Evolutionary conservation across 1,139 yeast genomes (phyloP), one percentile per base, ranked within the genome.

Genomic region (Trichomonascaceae sp.): DNA sequence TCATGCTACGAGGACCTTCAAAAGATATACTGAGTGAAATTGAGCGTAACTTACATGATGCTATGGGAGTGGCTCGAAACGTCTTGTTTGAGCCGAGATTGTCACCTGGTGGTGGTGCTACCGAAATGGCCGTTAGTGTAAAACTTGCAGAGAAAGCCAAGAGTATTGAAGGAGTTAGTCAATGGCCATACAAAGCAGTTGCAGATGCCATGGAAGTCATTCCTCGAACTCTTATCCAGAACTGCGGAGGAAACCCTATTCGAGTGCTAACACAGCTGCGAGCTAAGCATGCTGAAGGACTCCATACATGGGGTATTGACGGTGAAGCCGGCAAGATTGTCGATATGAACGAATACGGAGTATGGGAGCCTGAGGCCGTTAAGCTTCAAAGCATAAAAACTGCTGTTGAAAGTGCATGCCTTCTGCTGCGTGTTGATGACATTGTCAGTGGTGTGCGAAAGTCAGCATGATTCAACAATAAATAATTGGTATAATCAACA

Each of bases 31-130:
- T 95, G 65, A 90, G 90, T 71, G 99, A 95, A 77, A 84, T 95
- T 66, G 99, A 95, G 70, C 85, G 99, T 70, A 95, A 95, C 70
- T 79, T 95, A 68, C 98, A 93, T 69, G 99, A 95, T 72, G 99
- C 99, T 50, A 88, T 95, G 96, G 93, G 97, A 5, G 99, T 93
- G 52, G 85, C 99, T 22, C 83, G 97, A 71, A 95, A 95, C 68
- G 97, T 95, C 49, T 82, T 88, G 79, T 85, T 93, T 64, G 96
- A 93, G 70, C 99, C 99, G 51, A 83, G 95, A 44, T 79, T 93
- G 67, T 80, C 96, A 1, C 99, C 99, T 51, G 99, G 99, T 63
- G 99, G 99, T 56, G 99, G 99, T 66, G 99, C 99, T 51, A 93
- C 98, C 20, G 99, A 93, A 74, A 93, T 95, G 98, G 99, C 99